A percentile compares a stretch with the other conserved stretches of the same genome.
Evolutionary conservation across 768 basidiomycete species (phyloP).

Genomic region (Boletus barrowsii): DNA sequence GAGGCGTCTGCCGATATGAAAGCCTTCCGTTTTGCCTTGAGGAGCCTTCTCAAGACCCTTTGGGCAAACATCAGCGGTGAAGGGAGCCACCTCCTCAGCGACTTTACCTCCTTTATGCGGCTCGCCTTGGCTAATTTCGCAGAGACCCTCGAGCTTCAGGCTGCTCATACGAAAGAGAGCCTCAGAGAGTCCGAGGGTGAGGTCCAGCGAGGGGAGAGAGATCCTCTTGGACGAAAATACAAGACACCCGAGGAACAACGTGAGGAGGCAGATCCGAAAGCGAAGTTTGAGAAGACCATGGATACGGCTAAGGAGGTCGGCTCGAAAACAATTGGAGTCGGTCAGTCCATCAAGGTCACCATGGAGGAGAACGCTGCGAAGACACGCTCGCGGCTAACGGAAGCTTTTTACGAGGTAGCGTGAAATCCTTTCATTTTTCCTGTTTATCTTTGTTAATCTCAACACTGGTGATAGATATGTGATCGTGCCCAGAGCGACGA

Average conservation of each 20-base stretch:
- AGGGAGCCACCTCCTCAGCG: slow-evolving; percentile 50
- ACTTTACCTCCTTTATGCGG: slow-evolving; percentile 63
- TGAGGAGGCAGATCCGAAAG: slow-evolving; percentile 45
- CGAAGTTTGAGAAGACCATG: slow-evolving; percentile 64
- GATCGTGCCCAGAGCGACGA: slow-evolving; percentile 63
- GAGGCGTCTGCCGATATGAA: slow-evolving; percentile 49
- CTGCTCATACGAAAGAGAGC: slow-evolving; percentile 47
- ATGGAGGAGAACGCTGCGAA: slow-evolving; percentile 45
- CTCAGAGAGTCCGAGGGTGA: slow-evolving; percentile 55
- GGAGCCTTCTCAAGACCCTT: slow-evolving; percentile 47
- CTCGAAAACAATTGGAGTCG: slow-evolving; percentile 51
- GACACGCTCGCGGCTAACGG: slow-evolving; percentile 42
- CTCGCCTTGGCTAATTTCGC: slow-evolving; percentile 66
- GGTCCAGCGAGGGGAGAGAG: slow-evolving; percentile 59
- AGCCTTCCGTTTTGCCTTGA: slow-evolving; percentile 48
- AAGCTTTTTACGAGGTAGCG: slow-evolving; percentile 51
- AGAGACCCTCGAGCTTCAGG: slow-evolving; percentile 53
- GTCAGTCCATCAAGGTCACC: slow-evolving; percentile 41
- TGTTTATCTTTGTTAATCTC: background rate
- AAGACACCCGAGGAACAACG: slow-evolving; percentile 41
- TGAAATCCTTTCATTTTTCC: too few species aligned
- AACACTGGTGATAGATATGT: slow-evolving; percentile 43
- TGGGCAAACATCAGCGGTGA: slow-evolving; percentile 55
- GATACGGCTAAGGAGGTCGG: slow-evolving; percentile 60
- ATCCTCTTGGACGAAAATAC: slow-evolving; percentile 52